A percentile compares a stretch with the other conserved stretches of the same genome.
Evolutionary conservation across 148 eudicot species (phyloP).

Genomic region (Rhododendron kiyosumense): DNA sequence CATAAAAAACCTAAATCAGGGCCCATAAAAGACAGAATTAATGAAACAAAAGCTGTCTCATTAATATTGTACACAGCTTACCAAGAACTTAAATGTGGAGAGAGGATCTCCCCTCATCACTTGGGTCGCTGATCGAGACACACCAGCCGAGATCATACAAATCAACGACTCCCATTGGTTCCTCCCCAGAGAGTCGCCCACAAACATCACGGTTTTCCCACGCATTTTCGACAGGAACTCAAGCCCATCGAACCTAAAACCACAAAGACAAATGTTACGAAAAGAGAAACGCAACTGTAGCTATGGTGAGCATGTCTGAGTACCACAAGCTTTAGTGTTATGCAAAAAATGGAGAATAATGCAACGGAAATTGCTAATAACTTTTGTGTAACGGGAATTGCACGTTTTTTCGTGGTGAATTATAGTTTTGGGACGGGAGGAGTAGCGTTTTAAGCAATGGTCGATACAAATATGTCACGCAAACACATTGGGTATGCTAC

Average conservation of each 20-base stretch:
- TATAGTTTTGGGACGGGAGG: too few species aligned
- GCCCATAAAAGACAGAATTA: neutral
- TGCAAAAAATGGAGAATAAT: too few species aligned
- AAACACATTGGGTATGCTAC: too few species aligned
- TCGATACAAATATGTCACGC: too few species aligned
- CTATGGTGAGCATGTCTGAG: too few species aligned
- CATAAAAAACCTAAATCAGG: neutral
- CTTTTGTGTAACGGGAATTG: too few species aligned
- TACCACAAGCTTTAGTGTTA: too few species aligned
- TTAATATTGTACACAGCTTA: slow-evolving; percentile 10
- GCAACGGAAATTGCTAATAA: too few species aligned
- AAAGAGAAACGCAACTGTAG: neutral
- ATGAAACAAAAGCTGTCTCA: neutral
- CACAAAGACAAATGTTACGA: neutral
- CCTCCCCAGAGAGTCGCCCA: slow-evolving; percentile 83
- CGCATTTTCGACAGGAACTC: slow-evolving; percentile 58
- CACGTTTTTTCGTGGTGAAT: too few species aligned
- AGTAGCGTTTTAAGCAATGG: too few species aligned
- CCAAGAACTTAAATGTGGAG: slow-evolving; percentile 59
- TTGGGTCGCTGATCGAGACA: slow-evolving; percentile 46
- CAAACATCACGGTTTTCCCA: slow-evolving; percentile 83
- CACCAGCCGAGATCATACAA: slow-evolving; percentile 66
- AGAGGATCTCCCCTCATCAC: slow-evolving; percentile 53
- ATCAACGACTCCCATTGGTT: slow-evolving; percentile 97
- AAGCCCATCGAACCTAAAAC: slow-evolving; percentile 53